These are phyloP conservation scores for Nymphaea thermarum DNA, from an alignment of 164 flowering plant species.

Conservation along the genomic window DNA sequence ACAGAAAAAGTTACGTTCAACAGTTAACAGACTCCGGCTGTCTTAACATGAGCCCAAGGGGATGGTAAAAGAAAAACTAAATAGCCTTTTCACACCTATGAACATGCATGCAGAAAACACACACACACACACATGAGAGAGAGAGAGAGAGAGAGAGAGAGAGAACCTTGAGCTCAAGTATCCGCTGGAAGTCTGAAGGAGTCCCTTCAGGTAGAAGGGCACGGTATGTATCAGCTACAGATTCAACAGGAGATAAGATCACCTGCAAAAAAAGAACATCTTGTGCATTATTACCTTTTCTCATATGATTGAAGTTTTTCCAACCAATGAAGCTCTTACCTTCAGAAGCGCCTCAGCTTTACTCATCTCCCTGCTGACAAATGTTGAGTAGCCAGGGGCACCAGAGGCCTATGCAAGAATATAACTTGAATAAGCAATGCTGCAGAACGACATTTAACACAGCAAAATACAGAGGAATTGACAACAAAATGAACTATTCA, in stretches of 20 bases:
- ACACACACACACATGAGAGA: neutral
- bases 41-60: too few species aligned
- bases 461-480: too few species aligned
- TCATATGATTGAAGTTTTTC: neutral
- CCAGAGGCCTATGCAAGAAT: slow-evolving; percentile 40
- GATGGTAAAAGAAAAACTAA: too few species aligned
- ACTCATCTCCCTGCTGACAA: slow-evolving; percentile 96
- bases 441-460: too few species aligned
- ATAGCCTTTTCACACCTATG: too few species aligned
- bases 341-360: slow-evolving; percentile 97
- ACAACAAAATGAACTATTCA: too few species aligned
- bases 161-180: slow-evolving; percentile 86
- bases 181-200: slow-evolving; percentile 78
- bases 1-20: too few species aligned
- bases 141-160: slow-evolving; percentile 1
- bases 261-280: slow-evolving; percentile 38
- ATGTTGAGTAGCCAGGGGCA: slow-evolving; percentile 81
- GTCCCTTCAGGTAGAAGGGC: slow-evolving; percentile 97
- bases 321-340: slow-evolving; percentile 22
- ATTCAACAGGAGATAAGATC: slow-evolving; percentile 84
- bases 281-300: neutral
- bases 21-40: too few species aligned
- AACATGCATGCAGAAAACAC: neutral
- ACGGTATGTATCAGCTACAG: slow-evolving; percentile 88
- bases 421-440: neutral